Conservation (phyloP, 1,139 yeast genomes). For the Blastobotrys raffinosifermentans region DNA sequence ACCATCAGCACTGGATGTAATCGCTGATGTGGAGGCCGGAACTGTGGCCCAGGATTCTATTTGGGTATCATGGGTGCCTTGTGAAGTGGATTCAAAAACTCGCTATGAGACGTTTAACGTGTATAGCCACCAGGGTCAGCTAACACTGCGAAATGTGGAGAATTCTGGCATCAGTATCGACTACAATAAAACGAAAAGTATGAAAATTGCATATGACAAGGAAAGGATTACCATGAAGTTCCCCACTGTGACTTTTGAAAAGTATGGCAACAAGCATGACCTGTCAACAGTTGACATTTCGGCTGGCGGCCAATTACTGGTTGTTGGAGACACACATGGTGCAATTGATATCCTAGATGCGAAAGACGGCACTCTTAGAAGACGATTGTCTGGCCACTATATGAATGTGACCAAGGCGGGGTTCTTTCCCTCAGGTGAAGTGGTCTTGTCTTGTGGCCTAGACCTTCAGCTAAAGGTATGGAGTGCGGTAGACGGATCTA, state of each 20-base stretch:
- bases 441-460: conserved; percentile 47
- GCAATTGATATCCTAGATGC: conserved; percentile 24
- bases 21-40: conserved; percentile 35
- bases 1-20: conserved; percentile 39
- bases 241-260: too few relatives aligned
- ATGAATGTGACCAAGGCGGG: conserved; percentile 37
- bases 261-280: too few relatives aligned
- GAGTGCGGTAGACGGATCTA: conserved; percentile 44
- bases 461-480: conserved; percentile 56
- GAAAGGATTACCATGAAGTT: conserved; percentile 7
- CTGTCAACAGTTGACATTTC: conserved; percentile 34
- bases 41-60: too few relatives aligned
- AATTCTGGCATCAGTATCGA: not conserved
- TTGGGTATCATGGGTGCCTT: too few relatives aligned
- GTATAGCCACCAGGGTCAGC: too few relatives aligned
- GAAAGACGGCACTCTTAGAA: conserved; percentile 14
- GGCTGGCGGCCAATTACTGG: conserved; percentile 29
- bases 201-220: conserved; percentile 10
- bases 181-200: conserved; percentile 11
- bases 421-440: conserved; percentile 59
- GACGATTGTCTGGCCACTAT: conserved; percentile 38
- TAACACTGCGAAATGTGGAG: not conserved
- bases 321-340: conserved; percentile 45
- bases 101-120: too few relatives aligned
- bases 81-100: too few relatives aligned